Evolutionary conservation across 352 stramenopile species (phyloP).

Genomic region (Hyaloperonospora brassicae): DNA sequence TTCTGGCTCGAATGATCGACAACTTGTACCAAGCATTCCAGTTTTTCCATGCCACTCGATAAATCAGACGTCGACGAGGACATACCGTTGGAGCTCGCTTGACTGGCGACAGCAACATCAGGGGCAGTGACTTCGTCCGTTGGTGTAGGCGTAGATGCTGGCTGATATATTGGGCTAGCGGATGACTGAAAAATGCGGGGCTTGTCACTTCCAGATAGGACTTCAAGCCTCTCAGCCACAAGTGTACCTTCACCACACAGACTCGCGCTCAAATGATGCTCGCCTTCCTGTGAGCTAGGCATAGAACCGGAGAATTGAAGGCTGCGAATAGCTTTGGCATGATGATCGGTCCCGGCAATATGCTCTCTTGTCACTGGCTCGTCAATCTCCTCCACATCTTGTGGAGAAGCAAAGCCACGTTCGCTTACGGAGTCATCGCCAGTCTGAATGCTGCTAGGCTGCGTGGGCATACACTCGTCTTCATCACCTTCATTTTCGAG

Average conservation of each 20-base stretch:
- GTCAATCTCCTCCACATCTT: slow-evolving; percentile 26
- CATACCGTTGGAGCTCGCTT: slow-evolving; percentile 9
- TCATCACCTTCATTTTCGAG: slow-evolving; percentile 20
- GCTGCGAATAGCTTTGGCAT: slow-evolving; percentile 46
- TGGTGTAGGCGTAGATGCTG: slow-evolving; percentile 11
- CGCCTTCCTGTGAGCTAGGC: slow-evolving; percentile 48
- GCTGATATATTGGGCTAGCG: slow-evolving; percentile 20
- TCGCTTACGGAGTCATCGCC: slow-evolving; percentile 12
- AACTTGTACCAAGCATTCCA: slow-evolving; percentile 7
- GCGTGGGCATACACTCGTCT: slow-evolving; percentile 43
- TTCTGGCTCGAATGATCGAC: slow-evolving; percentile 5
- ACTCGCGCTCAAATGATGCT: slow-evolving; percentile 34
- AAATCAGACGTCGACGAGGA: slow-evolving; percentile 3
- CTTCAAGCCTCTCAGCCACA: slow-evolving; percentile 25
- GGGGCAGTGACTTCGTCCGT: slow-evolving; percentile 2
- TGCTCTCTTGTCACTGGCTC: slow-evolving; percentile 10
- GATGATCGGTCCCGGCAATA: slow-evolving; percentile 16
- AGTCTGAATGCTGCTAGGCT: slow-evolving; percentile 22
- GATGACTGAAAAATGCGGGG: slow-evolving; percentile 20
- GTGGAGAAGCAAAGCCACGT: slow-evolving; percentile 5
- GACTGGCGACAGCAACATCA: slow-evolving; percentile 2
- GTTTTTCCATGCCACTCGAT: slow-evolving; percentile 13
- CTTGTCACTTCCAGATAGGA: slow-evolving; percentile 9
- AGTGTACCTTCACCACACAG: slow-evolving; percentile 24
- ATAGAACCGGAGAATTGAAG: slow-evolving; percentile 61